Evolutionary conservation across 768 basidiomycete genomes (phyloP), one percentile per base, ranked within the genome.

Genomic region (Mycena epipterygia): DNA sequence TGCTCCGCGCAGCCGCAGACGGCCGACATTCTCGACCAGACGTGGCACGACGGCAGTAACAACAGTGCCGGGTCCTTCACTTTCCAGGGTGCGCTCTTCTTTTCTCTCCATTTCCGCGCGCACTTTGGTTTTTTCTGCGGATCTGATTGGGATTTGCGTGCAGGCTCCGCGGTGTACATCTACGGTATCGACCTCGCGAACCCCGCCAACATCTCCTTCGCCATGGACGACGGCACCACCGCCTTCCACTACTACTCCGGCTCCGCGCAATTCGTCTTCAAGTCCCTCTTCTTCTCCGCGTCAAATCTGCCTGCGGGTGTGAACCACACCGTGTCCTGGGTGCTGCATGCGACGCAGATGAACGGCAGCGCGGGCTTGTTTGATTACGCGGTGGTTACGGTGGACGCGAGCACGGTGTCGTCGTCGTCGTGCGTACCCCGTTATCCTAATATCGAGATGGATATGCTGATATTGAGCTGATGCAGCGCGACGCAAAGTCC

Each of bases 1-100:
- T 72, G 71, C 56, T 72, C 71, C 8, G 71, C 71, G 19, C 66
- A 72, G 41, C 71, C 71, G 14, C 71, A 48, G 33, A 64, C 60
- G 7, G 27, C 44, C 19, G 39, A 64, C 23, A 72, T 72, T 32
- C 19, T 41, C 25, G 39, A 72, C 56, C 46, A 68, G 66, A 72
- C 71, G 23, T 72, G 71, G 71, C 71, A 73, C 33, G 71, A 73
- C 37, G 71, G 71, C 3, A 17, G 23, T 8, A 66, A 68, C 27
- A 51, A 44, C 16, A 68, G 67, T 8, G 58, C 57, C 0, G 71
- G 67, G 17, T 41, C 63, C 17, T 37, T 73, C 7, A 66, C 58
- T 2, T 73, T 73, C 37, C 71, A 73, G 41, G 71, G 71, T 68
- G 49, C 44, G 62, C 39, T 1, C 29, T 6, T 30, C 5, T 42